Base-by-base conservation (phyloP, 495 filamentous ascomycete species). In the Podospora pseudopauciseta region DNA sequence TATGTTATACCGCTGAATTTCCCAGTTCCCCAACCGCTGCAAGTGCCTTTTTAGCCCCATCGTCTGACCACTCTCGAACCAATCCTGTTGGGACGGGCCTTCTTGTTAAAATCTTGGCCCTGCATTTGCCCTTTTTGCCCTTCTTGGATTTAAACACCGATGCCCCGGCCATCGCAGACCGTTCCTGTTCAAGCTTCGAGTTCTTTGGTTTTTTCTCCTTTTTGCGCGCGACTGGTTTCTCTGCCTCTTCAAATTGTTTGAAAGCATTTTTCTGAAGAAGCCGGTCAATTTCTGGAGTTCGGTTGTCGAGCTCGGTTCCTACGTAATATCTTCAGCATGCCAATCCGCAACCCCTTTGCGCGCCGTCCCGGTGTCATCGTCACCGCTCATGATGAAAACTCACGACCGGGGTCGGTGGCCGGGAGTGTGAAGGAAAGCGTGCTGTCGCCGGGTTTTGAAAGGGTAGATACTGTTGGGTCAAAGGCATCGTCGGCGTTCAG, bases 271-370 rank as follows among this genome's bases (percentile, higher is more conserved):
- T 58, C 26, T 26, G 56, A 23, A 23, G n/a, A 23, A n/a, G n/a
- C 39, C 9, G 39, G 39, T 49, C 39, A 13, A 49, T 49, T 49
- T 49, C 39, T 11, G 13, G 39, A 49, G 39, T 23, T 23, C 1
- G 20, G 20, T 23, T 23, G 20, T 23, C 20, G 20, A 23, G 20
- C 20, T 23, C 20, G 20, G 1, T 23, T 23, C 20, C 0, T 4
- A 6, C 5, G 34, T 19, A 32, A 49, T 39, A 27, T 32, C 1
- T 64, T 70, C 68, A 83, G 68, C 55, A 92, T 93, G 91, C 84
- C 89, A n/a, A 90, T 92, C 75, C 89, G 90, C 70, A 93, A 92
- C 77, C 86, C 90, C 20, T 89, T 93, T 74, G 81, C 82, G 60
- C 86, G 87, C 73, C 88, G 86, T 65, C 75, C 85, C 65, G 86